These are phyloP conservation scores for Diaporthe vaccinii DNA, from an alignment of 2,329 filamentous ascomycete genomes.

Conservation along the genomic window DNA sequence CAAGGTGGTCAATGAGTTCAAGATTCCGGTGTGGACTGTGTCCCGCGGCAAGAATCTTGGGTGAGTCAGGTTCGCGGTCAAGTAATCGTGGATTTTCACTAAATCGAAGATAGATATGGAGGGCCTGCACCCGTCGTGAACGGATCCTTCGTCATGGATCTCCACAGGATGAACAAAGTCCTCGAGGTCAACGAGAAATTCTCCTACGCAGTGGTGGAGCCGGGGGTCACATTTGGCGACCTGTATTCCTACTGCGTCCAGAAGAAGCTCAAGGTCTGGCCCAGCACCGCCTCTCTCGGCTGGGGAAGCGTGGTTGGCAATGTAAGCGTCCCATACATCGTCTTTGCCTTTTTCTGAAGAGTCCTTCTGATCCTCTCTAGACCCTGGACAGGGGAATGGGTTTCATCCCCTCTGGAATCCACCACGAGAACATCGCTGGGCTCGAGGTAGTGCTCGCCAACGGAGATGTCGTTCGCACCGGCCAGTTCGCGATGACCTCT, in stretches of 20 bases:
- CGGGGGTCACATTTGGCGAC: slow-evolving; percentile 61
- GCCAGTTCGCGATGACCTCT: slow-evolving; percentile 51
- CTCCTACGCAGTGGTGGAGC: slow-evolving; percentile 60
- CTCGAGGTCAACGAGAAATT: slow-evolving; percentile 59
- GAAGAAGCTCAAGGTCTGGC: slow-evolving; percentile 59
- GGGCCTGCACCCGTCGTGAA: slow-evolving; percentile 61
- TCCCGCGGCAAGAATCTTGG: slow-evolving; percentile 59
- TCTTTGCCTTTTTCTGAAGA: slow-evolving; percentile 42
- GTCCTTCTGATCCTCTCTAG: slow-evolving; percentile 48
- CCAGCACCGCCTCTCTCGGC: slow-evolving; percentile 61
- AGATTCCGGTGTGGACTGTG: slow-evolving; percentile 51
- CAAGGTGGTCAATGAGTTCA: slow-evolving; percentile 50
- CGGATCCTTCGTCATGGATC: slow-evolving; percentile 60
- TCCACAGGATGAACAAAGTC: slow-evolving; percentile 60
- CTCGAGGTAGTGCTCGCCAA: slow-evolving; percentile 50
- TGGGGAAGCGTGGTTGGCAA: slow-evolving; percentile 65
- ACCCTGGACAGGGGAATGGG: slow-evolving; percentile 57
- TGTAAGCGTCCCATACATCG: slow-evolving; percentile 48
- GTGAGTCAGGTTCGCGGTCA: slow-evolving; percentile 42
- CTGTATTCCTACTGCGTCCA: slow-evolving; percentile 57
- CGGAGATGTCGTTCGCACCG: slow-evolving; percentile 47
- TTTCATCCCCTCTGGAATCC: slow-evolving; percentile 54
- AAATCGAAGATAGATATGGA: slow-evolving; percentile 55
- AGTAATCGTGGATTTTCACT: neutral
- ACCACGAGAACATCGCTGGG: slow-evolving; percentile 53